These are phyloP conservation scores for Triticum turgidum DNA, from an alignment of 176 grass and related monocot genomes.

Conservation along the genomic window DNA sequence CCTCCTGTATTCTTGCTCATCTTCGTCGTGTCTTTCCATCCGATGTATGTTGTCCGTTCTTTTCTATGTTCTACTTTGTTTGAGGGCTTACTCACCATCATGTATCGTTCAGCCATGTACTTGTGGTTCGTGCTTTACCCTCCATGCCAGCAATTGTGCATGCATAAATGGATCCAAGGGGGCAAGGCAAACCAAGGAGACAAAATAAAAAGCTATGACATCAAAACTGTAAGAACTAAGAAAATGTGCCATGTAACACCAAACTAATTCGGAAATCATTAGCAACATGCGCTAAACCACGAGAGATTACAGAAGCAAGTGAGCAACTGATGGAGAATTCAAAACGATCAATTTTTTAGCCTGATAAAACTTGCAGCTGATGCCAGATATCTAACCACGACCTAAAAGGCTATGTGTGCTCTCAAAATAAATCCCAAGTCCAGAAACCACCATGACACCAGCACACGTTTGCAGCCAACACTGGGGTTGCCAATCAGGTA, in stretches of 20 bases:
- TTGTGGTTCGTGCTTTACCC: no score
- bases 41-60: no score
- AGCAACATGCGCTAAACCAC: background rate
- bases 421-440: conserved; percentile 12
- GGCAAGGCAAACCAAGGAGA: background rate
- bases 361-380: background rate
- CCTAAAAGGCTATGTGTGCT: background rate
- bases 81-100: no score
- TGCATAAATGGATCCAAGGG: background rate
- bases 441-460: conserved; percentile 12
- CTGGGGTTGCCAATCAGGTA: background rate
- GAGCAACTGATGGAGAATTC: background rate
- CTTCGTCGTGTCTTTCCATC: no score
- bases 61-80: no score
- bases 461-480: conserved; percentile 4
- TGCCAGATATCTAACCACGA: background rate
- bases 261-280: background rate
- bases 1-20: no score
- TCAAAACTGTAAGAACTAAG: background rate
- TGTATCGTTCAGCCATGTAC: no score
- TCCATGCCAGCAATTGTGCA: background rate
- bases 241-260: background rate
- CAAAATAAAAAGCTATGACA: background rate
- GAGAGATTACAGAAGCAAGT: background rate
- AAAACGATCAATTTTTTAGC: background rate